Conservation (phyloP, 495 filamentous ascomycete genomes). For the Pseudevernia furfuracea region DNA sequence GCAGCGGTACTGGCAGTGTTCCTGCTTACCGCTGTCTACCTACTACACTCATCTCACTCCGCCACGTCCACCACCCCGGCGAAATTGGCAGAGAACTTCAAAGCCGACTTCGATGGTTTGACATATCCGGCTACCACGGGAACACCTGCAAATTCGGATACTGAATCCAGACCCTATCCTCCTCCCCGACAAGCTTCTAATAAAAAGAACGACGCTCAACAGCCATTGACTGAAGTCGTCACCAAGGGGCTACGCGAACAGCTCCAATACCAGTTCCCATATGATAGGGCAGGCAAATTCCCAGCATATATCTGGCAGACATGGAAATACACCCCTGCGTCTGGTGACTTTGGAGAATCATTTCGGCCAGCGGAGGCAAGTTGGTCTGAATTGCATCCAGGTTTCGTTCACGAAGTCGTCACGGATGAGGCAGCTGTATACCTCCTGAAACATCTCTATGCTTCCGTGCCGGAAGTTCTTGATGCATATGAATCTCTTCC, state of each 20-base stretch:
- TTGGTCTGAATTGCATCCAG: constrained; percentile 84
- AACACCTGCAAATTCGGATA: constrained; percentile 12
- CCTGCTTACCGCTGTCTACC: constrained; percentile 60
- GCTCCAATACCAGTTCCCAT: constrained; percentile 87
- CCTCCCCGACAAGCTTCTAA: constrained; percentile 32
- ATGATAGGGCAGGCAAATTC: constrained; percentile 79
- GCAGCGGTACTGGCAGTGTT: constrained; percentile 60
- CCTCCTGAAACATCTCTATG: constrained; percentile 78
- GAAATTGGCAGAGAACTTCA: constrained; percentile 16
- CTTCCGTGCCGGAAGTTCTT: constrained; percentile 79
- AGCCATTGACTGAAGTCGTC: constrained; percentile 44
- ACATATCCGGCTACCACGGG: constrained; percentile 23
- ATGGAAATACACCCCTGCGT: constrained; percentile 84
- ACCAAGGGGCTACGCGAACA: constrained; percentile 69
- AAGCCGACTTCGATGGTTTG: constrained; percentile 22
- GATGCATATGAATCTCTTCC: constrained; percentile 85
- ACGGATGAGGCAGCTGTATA: constrained; percentile 79
- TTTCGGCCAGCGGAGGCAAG: constrained; percentile 79
- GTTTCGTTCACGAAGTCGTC: constrained; percentile 92
- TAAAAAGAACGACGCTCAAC: constrained; percentile 35
- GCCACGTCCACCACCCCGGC: constrained; percentile 26
- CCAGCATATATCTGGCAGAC: constrained; percentile 99
- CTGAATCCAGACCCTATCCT: constrained; percentile 33
- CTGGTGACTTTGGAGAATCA: constrained; percentile 63
- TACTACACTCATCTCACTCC: constrained; percentile 58